phyloP scores from a whole-genome alignment of 192 early-diverging fungal genomes.

The Coemansia sp. region DNA sequence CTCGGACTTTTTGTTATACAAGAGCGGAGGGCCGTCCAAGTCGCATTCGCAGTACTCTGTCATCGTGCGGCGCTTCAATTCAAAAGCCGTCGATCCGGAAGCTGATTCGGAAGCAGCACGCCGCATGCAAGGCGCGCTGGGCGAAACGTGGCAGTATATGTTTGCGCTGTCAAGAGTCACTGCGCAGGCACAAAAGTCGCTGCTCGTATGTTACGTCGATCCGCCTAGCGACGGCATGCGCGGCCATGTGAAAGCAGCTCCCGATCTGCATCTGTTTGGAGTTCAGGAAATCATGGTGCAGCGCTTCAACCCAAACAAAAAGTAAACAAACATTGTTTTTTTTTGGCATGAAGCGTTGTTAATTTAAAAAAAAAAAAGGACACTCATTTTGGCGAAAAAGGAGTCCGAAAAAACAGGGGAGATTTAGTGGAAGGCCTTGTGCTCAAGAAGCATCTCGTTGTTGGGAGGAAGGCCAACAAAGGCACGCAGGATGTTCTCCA shows the following conservation, averaged over 20 bases:
- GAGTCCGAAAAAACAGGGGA: constrained; percentile 7
- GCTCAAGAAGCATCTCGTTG: constrained; percentile 97
- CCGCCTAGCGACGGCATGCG: neutral
- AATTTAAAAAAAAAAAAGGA: no score
- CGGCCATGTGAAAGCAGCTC: constrained; percentile 6
- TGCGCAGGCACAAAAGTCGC: constrained; percentile 38
- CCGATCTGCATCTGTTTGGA: constrained; percentile 25
- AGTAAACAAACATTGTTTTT: constrained; percentile 6
- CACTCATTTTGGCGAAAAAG: no score
- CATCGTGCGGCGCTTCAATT: constrained; percentile 14
- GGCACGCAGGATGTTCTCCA: constrained; percentile 98
- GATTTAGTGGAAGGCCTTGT: constrained; percentile 64
- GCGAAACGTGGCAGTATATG: constrained; percentile 38
- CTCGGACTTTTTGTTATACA: constrained; percentile 63
- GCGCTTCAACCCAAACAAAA: constrained; percentile 45
- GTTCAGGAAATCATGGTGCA: constrained; percentile 34
- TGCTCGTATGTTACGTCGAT: constrained; percentile 46
- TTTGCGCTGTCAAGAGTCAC: constrained; percentile 38
- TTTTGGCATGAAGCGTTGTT: neutral
- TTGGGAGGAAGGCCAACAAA: constrained; percentile 93
- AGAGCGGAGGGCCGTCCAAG: constrained; percentile 31
- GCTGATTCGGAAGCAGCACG: no score
- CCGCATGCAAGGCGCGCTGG: neutral
- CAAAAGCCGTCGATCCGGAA: neutral
- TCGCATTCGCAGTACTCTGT: constrained; percentile 48